Evolutionary conservation across 768 basidiomycete species (phyloP), one percentile per base, ranked within the genome.

Genomic region (Pholiota conissans): DNA sequence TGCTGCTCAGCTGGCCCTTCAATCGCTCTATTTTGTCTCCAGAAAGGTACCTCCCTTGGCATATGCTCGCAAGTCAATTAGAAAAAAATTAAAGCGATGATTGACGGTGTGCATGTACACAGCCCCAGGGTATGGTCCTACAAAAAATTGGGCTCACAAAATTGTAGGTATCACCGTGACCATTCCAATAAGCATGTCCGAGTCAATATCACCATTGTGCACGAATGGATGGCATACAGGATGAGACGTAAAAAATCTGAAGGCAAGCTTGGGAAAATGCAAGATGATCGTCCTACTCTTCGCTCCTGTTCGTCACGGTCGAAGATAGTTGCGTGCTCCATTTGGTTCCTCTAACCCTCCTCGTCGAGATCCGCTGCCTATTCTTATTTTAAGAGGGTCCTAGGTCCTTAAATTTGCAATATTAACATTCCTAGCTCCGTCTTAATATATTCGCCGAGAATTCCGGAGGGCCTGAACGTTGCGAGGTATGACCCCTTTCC

Each of bases 391-490:
- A 56, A 55, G 52, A 57, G 55, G 60, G 56, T 57, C 51, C 26
- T 20, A 54, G 53, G 39, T 52, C 53, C 29, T 54, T 54, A 46
- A 49, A 56, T 58, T 63, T 61, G 46, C 59, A 60, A 63, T 63
- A 45, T 20, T 52, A 57, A 56, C 58, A 60, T 57, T 62, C 58
- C 45, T 60, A 62, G 59, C 61, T 62, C 65, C 61, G 65, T 61
- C 49, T 58, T 59, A 64, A 66, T 65, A 55, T 46, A 60, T 45
- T 50, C 56, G 46, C 60, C 63, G 60, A 56, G 52, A 57, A 55
- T 51, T 58, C 48, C 62, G 62, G 60, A 52, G 49, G 52, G 10
- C 49, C 57, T 56, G 56, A 39, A 48, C 50, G 29, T 10, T 22
- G 39, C 29, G 6, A 39, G 53, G 40, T 30, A 30, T 6, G 53